Percentiles rank a stretch among this genome's conserved stretches.
Evolutionary conservation across 2,329 filamentous ascomycete species (phyloP).

Genomic region (Mollisia scopiformis): DNA sequence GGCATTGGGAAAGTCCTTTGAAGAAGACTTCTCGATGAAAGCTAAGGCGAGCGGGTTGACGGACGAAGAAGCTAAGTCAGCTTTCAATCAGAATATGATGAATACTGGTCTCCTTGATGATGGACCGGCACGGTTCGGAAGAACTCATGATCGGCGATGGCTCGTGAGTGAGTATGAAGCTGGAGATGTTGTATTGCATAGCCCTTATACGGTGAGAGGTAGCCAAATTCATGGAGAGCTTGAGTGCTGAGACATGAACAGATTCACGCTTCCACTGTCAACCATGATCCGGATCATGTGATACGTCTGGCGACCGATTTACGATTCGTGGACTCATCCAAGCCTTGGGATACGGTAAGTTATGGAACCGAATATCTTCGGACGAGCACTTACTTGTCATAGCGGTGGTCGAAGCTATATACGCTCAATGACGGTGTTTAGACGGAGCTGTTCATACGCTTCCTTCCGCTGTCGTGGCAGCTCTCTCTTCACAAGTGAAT

Average conservation of each 20-base stretch:
- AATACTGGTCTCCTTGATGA: constrained; percentile 55
- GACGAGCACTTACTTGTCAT: not conserved
- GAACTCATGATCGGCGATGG: constrained; percentile 33
- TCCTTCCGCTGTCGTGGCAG: too few relatives aligned
- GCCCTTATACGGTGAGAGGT: constrained; percentile 38
- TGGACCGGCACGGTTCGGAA: constrained; percentile 41
- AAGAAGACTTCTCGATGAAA: constrained; percentile 50
- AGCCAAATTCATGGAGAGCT: not conserved
- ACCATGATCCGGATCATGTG: constrained; percentile 41
- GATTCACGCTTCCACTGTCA: constrained; percentile 41
- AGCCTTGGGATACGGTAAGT: constrained; percentile 21
- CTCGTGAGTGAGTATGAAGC: constrained; percentile 41
- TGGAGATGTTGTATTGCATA: constrained; percentile 47
- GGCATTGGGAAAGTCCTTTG: constrained; percentile 50
- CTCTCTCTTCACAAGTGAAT: not conserved
- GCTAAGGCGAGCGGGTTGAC: constrained; percentile 51
- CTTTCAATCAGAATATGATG: constrained; percentile 65
- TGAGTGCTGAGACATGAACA: too few relatives aligned
- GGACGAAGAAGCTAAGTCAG: constrained; percentile 52
- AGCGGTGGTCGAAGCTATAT: not conserved
- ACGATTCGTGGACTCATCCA: constrained; percentile 40
- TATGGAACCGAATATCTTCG: not conserved
- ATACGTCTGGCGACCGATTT: constrained; percentile 47
- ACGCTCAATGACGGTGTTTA: not conserved
- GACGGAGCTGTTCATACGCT: not conserved